Evolutionary conservation across 2,329 filamentous ascomycete genomes (phyloP).

Genomic region (Diaporthe longicolla): DNA sequence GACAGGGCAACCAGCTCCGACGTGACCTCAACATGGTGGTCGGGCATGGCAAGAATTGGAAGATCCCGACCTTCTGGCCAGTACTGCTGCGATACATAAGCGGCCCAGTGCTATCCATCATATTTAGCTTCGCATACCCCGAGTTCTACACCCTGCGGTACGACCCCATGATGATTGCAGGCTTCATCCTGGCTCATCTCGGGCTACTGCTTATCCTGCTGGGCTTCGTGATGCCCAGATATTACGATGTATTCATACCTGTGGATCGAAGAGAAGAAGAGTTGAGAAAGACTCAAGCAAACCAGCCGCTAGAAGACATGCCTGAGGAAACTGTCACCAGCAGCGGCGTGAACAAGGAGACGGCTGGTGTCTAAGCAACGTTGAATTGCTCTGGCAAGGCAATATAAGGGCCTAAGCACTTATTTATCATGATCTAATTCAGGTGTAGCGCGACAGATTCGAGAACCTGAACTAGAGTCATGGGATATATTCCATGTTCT

Average conservation of each 20-base stretch:
- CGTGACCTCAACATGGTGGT: slow-evolving; percentile 69
- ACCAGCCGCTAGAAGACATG: slow-evolving; percentile 16
- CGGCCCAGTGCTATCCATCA: slow-evolving; percentile 64
- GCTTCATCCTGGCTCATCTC: slow-evolving; percentile 63
- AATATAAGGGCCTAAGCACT: too few relatives aligned
- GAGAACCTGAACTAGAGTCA: not conserved
- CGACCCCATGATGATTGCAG: slow-evolving; percentile 65
- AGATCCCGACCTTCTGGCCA: slow-evolving; percentile 66
- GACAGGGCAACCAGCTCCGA: slow-evolving; percentile 68
- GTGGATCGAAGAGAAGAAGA: slow-evolving; percentile 58
- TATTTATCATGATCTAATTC: not conserved
- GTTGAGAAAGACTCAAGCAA: slow-evolving; percentile 6
- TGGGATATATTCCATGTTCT: not conserved
- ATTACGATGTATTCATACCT: slow-evolving; percentile 68
- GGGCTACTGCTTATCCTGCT: slow-evolving; percentile 61
- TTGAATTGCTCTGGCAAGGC: not conserved
- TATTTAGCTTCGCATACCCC: slow-evolving; percentile 67
- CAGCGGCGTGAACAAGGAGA: not conserved
- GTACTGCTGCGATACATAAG: slow-evolving; percentile 64
- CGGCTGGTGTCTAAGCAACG: not conserved
- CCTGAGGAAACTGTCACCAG: slow-evolving; percentile 1
- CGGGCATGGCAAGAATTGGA: slow-evolving; percentile 68
- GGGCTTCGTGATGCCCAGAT: slow-evolving; percentile 66
- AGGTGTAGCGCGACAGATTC: not conserved
- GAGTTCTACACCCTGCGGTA: slow-evolving; percentile 62